phyloP scores from a whole-genome alignment of 2,329 filamentous ascomycete species.

The Colletotrichum falcatum region DNA sequence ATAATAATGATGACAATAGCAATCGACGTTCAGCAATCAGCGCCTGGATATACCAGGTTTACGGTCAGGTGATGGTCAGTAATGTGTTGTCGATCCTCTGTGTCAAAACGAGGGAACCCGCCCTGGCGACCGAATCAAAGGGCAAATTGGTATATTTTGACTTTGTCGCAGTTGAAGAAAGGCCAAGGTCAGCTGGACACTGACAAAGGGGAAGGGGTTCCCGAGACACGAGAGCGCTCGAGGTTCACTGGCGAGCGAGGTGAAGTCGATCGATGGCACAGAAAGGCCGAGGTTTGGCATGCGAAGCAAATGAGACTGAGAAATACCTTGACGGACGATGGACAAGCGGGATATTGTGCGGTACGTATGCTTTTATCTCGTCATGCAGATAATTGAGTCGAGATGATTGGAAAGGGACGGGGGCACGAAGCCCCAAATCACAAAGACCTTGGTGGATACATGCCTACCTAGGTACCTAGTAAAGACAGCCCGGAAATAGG shows the following conservation, averaged over 20 bases:
- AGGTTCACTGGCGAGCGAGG: slow-evolving; percentile 15
- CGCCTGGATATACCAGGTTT: slow-evolving; percentile 30
- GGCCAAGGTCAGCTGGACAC: slow-evolving; percentile 40
- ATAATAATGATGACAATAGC: slow-evolving; percentile 11
- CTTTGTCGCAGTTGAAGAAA: slow-evolving; percentile 39
- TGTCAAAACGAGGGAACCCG: slow-evolving; percentile 23
- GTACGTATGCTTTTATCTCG: slow-evolving; percentile 5
- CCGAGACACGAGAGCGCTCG: slow-evolving; percentile 24
- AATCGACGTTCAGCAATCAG: neutral
- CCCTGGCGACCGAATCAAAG: slow-evolving; percentile 21
- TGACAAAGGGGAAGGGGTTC: slow-evolving; percentile 6
- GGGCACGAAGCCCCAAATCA: neutral
- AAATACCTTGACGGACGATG: neutral
- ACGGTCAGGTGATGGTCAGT: slow-evolving; percentile 28
- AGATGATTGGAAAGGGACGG: neutral
- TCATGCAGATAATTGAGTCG: neutral
- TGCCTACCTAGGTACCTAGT: too few relatives aligned
- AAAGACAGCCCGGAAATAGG: slow-evolving; percentile 6
- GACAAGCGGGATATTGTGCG: neutral
- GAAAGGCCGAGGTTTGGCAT: slow-evolving; percentile 32
- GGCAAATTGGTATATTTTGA: slow-evolving; percentile 26
- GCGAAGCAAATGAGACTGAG: slow-evolving; percentile 11
- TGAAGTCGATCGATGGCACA: neutral
- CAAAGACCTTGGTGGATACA: neutral
- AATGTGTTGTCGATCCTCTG: slow-evolving; percentile 29